A percentile compares a stretch with the other conserved stretches of the same genome.
Conservation (phyloP, 179 eudicot species). For the Silene vulgaris region DNA sequence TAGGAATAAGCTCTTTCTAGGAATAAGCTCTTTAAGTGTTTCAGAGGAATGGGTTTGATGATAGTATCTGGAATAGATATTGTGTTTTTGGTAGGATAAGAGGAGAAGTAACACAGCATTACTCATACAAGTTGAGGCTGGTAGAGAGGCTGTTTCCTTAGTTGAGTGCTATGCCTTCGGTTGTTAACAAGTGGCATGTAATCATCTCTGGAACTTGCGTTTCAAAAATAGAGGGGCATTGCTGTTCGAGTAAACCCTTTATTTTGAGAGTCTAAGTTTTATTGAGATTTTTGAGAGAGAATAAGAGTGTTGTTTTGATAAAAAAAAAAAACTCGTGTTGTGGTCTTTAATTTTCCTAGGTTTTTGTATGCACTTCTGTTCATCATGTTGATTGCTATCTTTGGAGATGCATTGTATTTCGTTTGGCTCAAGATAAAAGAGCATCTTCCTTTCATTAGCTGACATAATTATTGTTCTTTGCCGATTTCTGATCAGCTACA, state of each 20-base stretch:
- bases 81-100: not conserved
- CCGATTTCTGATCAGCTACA: not conserved
- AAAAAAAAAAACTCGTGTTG: not conserved
- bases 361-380: not conserved
- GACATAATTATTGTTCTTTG: not conserved
- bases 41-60: slow-evolving; percentile 3
- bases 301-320: not conserved
- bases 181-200: not conserved
- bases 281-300: not conserved
- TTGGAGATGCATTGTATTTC: not conserved
- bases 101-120: not conserved
- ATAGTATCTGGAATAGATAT: not conserved
- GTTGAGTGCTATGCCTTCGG: slow-evolving; percentile 3
- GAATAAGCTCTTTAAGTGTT: not conserved
- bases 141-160: not conserved
- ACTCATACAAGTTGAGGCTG: not conserved
- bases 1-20: not conserved
- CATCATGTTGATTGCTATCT: not conserved
- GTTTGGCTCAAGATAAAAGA: not conserved
- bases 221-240: not conserved
- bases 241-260: not conserved
- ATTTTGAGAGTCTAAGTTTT: not conserved
- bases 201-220: not conserved
- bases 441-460: not conserved
- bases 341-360: not conserved